These are phyloP conservation scores for Aspergillus floridensis DNA, from an alignment of 2,329 filamentous ascomycete genomes.

Conservation along the genomic window DNA sequence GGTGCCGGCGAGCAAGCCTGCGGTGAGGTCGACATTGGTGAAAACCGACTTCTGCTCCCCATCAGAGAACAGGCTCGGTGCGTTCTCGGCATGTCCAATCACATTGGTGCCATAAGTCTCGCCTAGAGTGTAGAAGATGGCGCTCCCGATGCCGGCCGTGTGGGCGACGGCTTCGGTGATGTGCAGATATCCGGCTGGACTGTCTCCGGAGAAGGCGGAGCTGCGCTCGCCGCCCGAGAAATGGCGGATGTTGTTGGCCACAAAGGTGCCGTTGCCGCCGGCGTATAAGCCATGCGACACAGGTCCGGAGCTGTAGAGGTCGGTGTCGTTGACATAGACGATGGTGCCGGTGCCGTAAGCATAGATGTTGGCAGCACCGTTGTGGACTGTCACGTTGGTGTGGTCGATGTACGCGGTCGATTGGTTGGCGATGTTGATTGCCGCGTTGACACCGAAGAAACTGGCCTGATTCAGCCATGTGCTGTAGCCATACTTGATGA, in stretches of 20 bases:
- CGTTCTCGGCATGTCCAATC: constrained; percentile 22
- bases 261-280: constrained; percentile 31
- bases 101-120: constrained; percentile 28
- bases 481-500: constrained; percentile 32
- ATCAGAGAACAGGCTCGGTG: constrained; percentile 8
- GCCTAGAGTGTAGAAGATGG: constrained; percentile 33
- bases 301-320: constrained; percentile 34
- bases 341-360: constrained; percentile 28
- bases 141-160: constrained; percentile 31
- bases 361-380: constrained; percentile 36
- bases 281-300: constrained; percentile 34
- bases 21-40: constrained; percentile 20
- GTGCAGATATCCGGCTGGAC: constrained; percentile 27
- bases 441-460: constrained; percentile 34
- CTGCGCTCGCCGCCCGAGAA: constrained; percentile 32
- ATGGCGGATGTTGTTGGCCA: constrained; percentile 22
- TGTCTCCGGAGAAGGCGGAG: constrained; percentile 35
- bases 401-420: constrained; percentile 26
- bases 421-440: constrained; percentile 30
- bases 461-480: constrained; percentile 28
- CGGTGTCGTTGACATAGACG: constrained; percentile 26
- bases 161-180: constrained; percentile 30
- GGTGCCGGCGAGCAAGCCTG: constrained; percentile 30
- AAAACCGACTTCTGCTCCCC: too few relatives aligned
- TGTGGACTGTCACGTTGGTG: constrained; percentile 34